phyloP scores from a whole-genome alignment of 2,329 filamentous ascomycete species.

The Fusarium succisae region DNA sequence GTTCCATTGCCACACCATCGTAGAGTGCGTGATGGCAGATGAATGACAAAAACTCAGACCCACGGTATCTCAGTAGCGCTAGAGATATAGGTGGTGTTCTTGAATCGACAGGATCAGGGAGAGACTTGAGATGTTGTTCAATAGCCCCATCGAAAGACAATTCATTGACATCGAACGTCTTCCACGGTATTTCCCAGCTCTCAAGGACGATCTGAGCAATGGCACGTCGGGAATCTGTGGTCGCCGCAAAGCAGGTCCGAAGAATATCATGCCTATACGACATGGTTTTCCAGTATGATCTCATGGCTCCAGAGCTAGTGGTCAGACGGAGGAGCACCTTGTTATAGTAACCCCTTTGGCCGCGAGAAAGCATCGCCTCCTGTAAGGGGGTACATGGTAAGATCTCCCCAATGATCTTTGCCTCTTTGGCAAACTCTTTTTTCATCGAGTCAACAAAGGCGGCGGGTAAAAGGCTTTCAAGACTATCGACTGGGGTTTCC shows the following conservation, averaged over 20 bases:
- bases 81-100: conserved; percentile 57
- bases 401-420: conserved; percentile 60
- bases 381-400: conserved; percentile 88
- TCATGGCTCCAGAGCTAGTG: conserved; percentile 60
- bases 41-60: conserved; percentile 55
- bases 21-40: conserved; percentile 84
- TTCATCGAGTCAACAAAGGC: conserved; percentile 42
- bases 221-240: conserved; percentile 66
- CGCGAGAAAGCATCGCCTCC: conserved; percentile 79
- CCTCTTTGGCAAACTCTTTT: conserved; percentile 45
- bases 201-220: conserved; percentile 78
- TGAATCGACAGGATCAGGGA: conserved; percentile 56
- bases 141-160: conserved; percentile 51
- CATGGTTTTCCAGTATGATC: conserved; percentile 70
- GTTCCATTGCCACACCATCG: conserved; percentile 80
- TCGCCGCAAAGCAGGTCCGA: conserved; percentile 78
- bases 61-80: conserved; percentile 50
- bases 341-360: conserved; percentile 73
- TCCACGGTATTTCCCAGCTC: conserved; percentile 54
- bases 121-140: conserved; percentile 50
- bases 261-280: conserved; percentile 77
- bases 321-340: conserved; percentile 71
- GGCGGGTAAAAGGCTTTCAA: conserved; percentile 40
- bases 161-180: conserved; percentile 44
- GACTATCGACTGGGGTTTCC: neutral